Base-by-base conservation (phyloP, 345 rosid genomes). In the Excoecaria agallocha region DNA sequence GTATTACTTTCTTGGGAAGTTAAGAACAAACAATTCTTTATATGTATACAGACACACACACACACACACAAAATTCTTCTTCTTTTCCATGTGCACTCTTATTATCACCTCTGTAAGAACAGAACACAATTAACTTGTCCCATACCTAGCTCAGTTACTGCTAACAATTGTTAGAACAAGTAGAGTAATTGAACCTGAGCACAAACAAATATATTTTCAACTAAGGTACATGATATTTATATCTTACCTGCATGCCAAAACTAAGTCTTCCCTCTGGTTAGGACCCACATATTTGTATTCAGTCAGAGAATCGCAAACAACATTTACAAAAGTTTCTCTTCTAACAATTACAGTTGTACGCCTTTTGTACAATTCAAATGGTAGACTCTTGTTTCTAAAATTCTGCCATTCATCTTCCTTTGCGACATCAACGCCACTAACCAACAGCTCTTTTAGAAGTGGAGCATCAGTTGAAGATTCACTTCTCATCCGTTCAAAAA, bases 231-330 rank as follows among this genome's bases (percentile, higher is more conserved):
- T 79, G 60, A 70, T 69, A 37, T 17, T 48, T 52, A 25, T 25
- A 76, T 46, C 10, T 69, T 83, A 96, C 99, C 99, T 93, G 98
- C 98, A 93, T 49, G 99, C 98, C 80, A 96, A 86, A 84, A 84
- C 79, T 85, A 96, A 79, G 84, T 96, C 99, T 25, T 97, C 99
- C 88, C 93, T 88, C 85, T 93, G 98, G 77, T 96, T 88, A 38
- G 88, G 92, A 49, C 98, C 97, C 82, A 96, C 91, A 63, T 96
- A 96, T 86, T 93, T 93, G 57, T 96, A 96, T 38, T 96, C 97
- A 70, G 92, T 84, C 68, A 93, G 83, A 45, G 95, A 85, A 82
- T 80, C 88, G 70, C 97, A 96, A 55, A 93, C 96, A 82, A 91
- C 87, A 83, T 88, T 87, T 35, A 93, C 70, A 88, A 96, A 96